Percentiles rank a stretch among this genome's conserved stretches.
Conservation (phyloP, 2,329 filamentous ascomycete species). For the Fusarium nurragi region DNA sequence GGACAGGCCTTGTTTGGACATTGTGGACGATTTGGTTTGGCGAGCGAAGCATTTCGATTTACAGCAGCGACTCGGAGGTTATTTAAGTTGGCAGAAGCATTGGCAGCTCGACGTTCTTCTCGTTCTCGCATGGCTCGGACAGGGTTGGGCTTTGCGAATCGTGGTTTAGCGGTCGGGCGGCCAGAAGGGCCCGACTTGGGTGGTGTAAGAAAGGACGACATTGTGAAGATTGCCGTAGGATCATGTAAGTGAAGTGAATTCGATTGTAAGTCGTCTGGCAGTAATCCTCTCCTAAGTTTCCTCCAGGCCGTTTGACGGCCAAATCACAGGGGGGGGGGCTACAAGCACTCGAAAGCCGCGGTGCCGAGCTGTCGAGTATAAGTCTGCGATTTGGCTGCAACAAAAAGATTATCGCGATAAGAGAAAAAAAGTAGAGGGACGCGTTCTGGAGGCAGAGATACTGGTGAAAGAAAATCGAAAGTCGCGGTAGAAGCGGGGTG, state of each 20-base stretch:
- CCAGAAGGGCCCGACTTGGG: conserved; percentile 48
- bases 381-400: not conserved
- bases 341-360: conserved; percentile 3
- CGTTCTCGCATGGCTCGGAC: conserved; percentile 63
- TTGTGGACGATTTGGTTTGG: conserved; percentile 51
- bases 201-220: conserved; percentile 60
- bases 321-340: not conserved
- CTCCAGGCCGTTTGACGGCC: conserved; percentile 31
- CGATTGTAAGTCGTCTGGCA: not conserved
- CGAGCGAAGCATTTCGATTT: conserved; percentile 46
- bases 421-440: conserved; percentile 1
- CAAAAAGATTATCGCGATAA: conserved; percentile 35
- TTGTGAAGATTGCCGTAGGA: conserved; percentile 40
- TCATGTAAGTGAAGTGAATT: not conserved
- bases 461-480: conserved; percentile 40
- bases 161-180: conserved; percentile 49
- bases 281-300: conserved; percentile 4
- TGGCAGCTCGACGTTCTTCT: conserved; percentile 56
- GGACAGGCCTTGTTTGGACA: conserved; percentile 70
- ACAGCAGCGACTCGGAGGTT: conserved; percentile 45
- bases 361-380: not conserved
- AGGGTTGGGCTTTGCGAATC: conserved; percentile 57
- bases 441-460: conserved; percentile 30
- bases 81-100: conserved; percentile 40
- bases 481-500: conserved; percentile 37